Evolutionary conservation across 2,329 filamentous ascomycete species (phyloP).

Genomic region (Pseudogymnoascus sp.): DNA sequence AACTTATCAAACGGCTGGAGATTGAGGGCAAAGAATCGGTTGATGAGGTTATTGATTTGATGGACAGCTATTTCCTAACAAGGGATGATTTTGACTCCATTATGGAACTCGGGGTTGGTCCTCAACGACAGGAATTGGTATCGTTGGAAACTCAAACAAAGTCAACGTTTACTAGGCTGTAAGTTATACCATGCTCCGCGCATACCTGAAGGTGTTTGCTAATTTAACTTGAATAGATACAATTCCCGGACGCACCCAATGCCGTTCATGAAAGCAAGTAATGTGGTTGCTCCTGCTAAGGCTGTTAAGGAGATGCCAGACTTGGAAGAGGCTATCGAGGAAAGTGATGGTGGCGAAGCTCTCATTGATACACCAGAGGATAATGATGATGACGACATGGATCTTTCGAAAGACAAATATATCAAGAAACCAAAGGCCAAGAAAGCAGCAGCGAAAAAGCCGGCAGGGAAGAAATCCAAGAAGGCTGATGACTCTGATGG

Average conservation of each 20-base stretch:
- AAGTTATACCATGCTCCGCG: constrained; percentile 35
- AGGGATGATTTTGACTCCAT: constrained; percentile 92
- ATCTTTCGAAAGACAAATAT: constrained; percentile 91
- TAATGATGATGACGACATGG: constrained; percentile 68
- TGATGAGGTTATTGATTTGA: constrained; percentile 77
- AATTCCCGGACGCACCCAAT: constrained; percentile 80
- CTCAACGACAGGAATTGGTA: constrained; percentile 66
- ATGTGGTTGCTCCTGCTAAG: constrained; percentile 64
- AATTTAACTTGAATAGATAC: constrained; percentile 47
- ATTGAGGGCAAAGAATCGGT: constrained; percentile 75
- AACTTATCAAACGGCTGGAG: constrained; percentile 66
- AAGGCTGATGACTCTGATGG: constrained; percentile 13
- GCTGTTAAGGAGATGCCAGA: constrained; percentile 72
- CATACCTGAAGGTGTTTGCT: neutral
- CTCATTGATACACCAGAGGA: constrained; percentile 46
- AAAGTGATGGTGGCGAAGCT: constrained; percentile 71
- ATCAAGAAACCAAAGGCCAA: constrained; percentile 85
- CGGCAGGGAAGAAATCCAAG: constrained; percentile 35
- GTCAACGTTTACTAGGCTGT: constrained; percentile 79
- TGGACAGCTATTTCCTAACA: constrained; percentile 95
- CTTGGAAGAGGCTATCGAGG: constrained; percentile 91
- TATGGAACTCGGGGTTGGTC: constrained; percentile 80
- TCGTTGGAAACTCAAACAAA: constrained; percentile 82
- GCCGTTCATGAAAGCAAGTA: constrained; percentile 92
- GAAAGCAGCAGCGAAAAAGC: constrained; percentile 42